Evolutionary conservation across 306 rosid species (phyloP), one percentile per base, ranked within the genome.

Genomic region (Lathyrus sativus): DNA sequence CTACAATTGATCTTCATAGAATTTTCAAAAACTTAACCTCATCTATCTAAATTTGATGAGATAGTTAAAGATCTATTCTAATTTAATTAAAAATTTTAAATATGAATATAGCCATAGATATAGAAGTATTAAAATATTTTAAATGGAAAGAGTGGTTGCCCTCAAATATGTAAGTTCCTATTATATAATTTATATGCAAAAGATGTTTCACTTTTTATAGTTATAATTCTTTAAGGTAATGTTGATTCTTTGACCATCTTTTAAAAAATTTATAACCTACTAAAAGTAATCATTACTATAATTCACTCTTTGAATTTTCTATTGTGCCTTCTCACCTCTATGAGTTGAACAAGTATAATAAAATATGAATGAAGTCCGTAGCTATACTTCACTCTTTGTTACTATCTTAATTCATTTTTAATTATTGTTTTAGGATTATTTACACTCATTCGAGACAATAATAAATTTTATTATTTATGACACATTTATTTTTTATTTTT

Each of bases 191-290:
- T 24, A 33, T 14, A 2, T 55, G 61, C 7, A 70, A 57, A 22
- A 15, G 50, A 37, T 33, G n/a, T 14, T 11, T 4, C 24, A 2
- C 44, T 5, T 42, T 33, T 33, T 46, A 8, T 38, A 17, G 62
- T 22, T 68, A 54, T 22, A 18, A 39, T 68, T n/a, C 12, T 57
- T 26, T 57, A 70, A 43, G 74, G 28, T 8, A 29, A 55, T 54
- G 67, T 12, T 58, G 35, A 56, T 33, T 51, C 61, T 24, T 66
- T 57, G 68, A 67, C 74, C 18, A 55, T 67, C 61, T n/a, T 74
- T 66, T 46, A 29, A 11, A 67, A 59, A 46, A 57, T 22, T n/a
- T 22, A 6, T 46, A 7, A 19, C 33, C 53, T 57, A 46, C 39
- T 12, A 5, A 33, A 31, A 54, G 11, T 11, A 45, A 65, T 11